phyloP scores from a whole-genome alignment of 352 stramenopile genomes.

The Pythium aristosporum region DNA sequence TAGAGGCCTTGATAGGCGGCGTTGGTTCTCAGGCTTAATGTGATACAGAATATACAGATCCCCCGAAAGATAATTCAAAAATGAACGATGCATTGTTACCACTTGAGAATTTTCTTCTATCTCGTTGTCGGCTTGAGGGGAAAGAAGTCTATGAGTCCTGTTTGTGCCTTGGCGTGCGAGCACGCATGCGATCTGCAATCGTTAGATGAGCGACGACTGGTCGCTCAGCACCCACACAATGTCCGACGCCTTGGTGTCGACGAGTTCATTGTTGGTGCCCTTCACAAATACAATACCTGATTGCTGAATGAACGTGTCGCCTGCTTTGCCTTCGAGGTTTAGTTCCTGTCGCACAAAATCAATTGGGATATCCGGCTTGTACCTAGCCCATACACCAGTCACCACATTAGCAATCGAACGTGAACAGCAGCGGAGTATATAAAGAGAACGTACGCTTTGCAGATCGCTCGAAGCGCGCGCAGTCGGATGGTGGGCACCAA shows the following conservation, averaged over 20 bases:
- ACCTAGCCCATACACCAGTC: constrained; percentile 33
- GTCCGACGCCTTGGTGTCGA: constrained; percentile 82
- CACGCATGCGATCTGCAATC: neutral
- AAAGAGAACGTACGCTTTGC: constrained; percentile 79
- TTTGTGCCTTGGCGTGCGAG: neutral
- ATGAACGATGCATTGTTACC: neutral
- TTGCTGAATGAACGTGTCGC: constrained; percentile 72
- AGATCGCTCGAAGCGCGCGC: constrained; percentile 79
- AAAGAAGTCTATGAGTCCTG: neutral
- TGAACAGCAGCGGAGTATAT: neutral
- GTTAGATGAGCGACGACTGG: constrained; percentile 84
- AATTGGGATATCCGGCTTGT: constrained; percentile 69
- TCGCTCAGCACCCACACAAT: constrained; percentile 83
- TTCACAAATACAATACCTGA: constrained; percentile 69
- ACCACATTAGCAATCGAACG: neutral
- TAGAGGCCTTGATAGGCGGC: constrained; percentile 3
- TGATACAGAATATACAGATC: neutral
- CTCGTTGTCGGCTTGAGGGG: neutral
- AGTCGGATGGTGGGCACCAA: constrained; percentile 84
- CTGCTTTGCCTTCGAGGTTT: constrained; percentile 67
- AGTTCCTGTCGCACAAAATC: constrained; percentile 75
- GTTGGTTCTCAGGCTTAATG: neutral
- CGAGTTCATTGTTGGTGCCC: constrained; percentile 49
- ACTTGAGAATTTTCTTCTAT: neutral
- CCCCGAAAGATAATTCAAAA: neutral